Conservation (phyloP, 352 stramenopile species). For the Globisporangium acanthophoron region DNA sequence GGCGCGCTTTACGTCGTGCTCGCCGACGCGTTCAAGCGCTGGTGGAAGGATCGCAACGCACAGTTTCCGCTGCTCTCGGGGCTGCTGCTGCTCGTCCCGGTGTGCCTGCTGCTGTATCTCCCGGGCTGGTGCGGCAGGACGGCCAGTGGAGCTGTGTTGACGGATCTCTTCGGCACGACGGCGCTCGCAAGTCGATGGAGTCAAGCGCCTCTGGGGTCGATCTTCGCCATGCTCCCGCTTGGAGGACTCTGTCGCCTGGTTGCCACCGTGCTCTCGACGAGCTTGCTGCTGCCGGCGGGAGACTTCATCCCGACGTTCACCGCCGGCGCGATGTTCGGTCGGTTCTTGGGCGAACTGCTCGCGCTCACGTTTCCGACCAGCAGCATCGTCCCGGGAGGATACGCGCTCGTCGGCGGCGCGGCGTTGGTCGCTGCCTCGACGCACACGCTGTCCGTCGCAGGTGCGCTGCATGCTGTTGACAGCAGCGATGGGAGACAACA, state of each 20-base stretch:
- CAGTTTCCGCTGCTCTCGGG: slow-evolving; percentile 21
- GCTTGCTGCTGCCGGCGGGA: slow-evolving; percentile 45
- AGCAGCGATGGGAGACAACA: no score
- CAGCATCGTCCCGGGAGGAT: slow-evolving; percentile 48
- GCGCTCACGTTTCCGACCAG: slow-evolving; percentile 24
- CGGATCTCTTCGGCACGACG: slow-evolving; percentile 21
- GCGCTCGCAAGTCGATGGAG: slow-evolving; percentile 28
- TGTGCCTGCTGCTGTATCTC: slow-evolving; percentile 30
- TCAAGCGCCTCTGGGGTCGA: slow-evolving; percentile 14
- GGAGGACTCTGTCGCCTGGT: slow-evolving; percentile 26
- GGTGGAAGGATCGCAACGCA: slow-evolving; percentile 25
- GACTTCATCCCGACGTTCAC: slow-evolving; percentile 68
- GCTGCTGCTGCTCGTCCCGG: slow-evolving; percentile 25
- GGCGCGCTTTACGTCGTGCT: slow-evolving; percentile 44
- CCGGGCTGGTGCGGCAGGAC: slow-evolving; percentile 35
- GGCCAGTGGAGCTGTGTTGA: slow-evolving; percentile 22
- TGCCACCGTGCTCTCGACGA: slow-evolving; percentile 40
- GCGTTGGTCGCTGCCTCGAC: slow-evolving; percentile 54
- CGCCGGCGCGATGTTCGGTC: slow-evolving; percentile 45
- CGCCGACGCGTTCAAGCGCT: slow-evolving; percentile 29
- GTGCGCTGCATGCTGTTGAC: slow-evolving; percentile 2
- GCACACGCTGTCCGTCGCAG: slow-evolving; percentile 62
- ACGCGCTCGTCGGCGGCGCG: slow-evolving; percentile 59
- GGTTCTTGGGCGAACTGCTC: slow-evolving; percentile 48
- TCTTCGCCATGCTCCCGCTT: slow-evolving; percentile 30